Percentiles rank a stretch among this genome's conserved stretches.
Conservation (phyloP, 192 early-diverging fungal genomes). For the Coemansia umbellata region DNA sequence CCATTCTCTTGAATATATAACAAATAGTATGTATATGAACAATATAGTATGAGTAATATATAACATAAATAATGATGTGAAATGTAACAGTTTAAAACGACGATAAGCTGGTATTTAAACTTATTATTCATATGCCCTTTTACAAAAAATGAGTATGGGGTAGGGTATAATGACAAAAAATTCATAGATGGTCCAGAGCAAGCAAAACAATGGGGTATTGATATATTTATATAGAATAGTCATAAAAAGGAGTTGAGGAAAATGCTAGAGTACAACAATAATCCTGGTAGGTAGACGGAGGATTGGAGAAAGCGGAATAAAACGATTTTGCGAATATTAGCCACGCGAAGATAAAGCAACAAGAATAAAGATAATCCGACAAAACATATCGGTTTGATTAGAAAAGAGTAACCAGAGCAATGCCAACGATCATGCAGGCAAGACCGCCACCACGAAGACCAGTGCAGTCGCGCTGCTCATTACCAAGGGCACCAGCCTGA, state of each 20-base stretch:
- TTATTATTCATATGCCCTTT: no score
- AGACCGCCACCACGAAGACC: constrained; percentile 44
- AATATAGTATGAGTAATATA: no score
- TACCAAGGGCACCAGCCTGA: constrained; percentile 34
- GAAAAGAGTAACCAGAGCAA: constrained; percentile 47
- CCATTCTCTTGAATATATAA: no score
- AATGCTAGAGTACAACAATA: constrained; percentile 6
- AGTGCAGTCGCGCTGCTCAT: constrained; percentile 24
- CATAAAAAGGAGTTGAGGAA: background rate
- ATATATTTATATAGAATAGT: constrained; percentile 3
- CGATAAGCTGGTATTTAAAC: no score
- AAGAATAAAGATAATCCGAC: background rate
- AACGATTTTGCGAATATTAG: constrained; percentile 4
- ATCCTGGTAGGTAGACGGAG: constrained; percentile 2
- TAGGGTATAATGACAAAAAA: no score
- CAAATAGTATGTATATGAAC: no score
- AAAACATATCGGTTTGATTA: constrained; percentile 10
- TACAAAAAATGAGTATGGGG: no score
- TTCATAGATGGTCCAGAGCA: no score
- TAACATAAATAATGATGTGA: no score
- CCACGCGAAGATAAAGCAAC: constrained; percentile 4
- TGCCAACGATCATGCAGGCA: constrained; percentile 50
- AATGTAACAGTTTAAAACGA: no score
- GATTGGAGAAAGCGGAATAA: background rate
- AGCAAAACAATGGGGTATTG: no score